Percentiles rank a stretch among this genome's conserved stretches.
These are phyloP conservation scores for Globisporangium lucens DNA, from an alignment of 352 stramenopile genomes.

Conservation along the genomic window DNA sequence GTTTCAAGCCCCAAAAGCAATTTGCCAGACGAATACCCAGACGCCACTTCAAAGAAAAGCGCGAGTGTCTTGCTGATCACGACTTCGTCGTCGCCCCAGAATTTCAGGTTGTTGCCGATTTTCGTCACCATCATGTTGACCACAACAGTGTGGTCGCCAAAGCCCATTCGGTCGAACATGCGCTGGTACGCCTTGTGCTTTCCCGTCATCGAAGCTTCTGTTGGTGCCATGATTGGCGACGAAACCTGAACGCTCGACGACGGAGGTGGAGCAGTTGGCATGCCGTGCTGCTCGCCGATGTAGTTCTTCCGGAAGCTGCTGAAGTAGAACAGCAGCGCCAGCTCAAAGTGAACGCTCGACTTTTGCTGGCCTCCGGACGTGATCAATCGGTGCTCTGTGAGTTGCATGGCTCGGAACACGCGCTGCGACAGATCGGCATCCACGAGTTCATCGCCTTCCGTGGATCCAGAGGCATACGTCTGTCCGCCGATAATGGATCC, in stretches of 20 bases:
- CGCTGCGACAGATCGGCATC: slow-evolving; percentile 95
- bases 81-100: slow-evolving; percentile 95
- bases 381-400: slow-evolving; percentile 94
- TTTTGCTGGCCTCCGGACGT: slow-evolving; percentile 76
- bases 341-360: slow-evolving; percentile 92
- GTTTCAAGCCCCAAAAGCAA: slow-evolving; percentile 97
- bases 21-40: slow-evolving; percentile 96
- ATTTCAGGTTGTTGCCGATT: slow-evolving; percentile 99
- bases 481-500: slow-evolving; percentile 95
- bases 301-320: slow-evolving; percentile 92
- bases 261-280: slow-evolving; percentile 69
- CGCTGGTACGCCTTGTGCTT: slow-evolving; percentile 96
- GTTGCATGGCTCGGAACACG: slow-evolving; percentile 94
- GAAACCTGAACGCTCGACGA: slow-evolving; percentile 50
- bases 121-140: slow-evolving; percentile 99
- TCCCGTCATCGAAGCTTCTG: slow-evolving; percentile 67
- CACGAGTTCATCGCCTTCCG: slow-evolving; percentile 93
- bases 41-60: slow-evolving; percentile 97
- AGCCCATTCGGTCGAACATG: slow-evolving; percentile 97
- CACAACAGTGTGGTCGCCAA: slow-evolving; percentile 96
- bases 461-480: slow-evolving; percentile 90
- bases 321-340: slow-evolving; percentile 97
- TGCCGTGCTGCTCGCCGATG: slow-evolving; percentile 89
- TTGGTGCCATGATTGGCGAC: slow-evolving; percentile 81
- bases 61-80: slow-evolving; percentile 95